Evolutionary conservation across 2,329 filamentous ascomycete species (phyloP).

Genomic region (Trichoderma arundinaceum): DNA sequence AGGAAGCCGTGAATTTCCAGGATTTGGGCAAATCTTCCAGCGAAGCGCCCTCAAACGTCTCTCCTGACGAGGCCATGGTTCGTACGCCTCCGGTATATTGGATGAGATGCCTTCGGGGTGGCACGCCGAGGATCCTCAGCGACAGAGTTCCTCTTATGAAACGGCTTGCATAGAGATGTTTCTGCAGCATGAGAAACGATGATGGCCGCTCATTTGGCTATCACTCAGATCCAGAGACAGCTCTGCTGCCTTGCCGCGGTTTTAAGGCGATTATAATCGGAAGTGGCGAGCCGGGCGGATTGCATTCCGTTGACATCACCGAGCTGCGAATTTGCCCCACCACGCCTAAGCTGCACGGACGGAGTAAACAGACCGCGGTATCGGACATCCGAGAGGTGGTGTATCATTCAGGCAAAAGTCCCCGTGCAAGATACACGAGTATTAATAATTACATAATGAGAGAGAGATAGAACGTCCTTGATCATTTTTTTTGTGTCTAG

Average conservation of each 20-base stretch:
- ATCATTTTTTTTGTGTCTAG: neutral
- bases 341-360: neutral
- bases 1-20: constrained; percentile 67
- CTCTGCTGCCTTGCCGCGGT: neutral
- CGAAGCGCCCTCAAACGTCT: constrained; percentile 43
- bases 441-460: neutral
- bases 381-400: constrained; percentile 19
- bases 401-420: neutral
- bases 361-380: neutral
- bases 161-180: constrained; percentile 4
- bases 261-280: constrained; percentile 15
- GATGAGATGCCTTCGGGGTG: constrained; percentile 33
- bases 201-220: neutral
- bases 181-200: constrained; percentile 16
- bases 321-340: constrained; percentile 17
- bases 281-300: constrained; percentile 1
- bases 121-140: constrained; percentile 46
- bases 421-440: neutral
- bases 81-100: neutral
- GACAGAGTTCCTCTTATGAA: constrained; percentile 30
- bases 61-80: constrained; percentile 23
- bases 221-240: neutral
- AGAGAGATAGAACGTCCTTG: neutral
- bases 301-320: constrained; percentile 29
- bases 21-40: constrained; percentile 66